Evolutionary conservation across 306 rosid species (phyloP).

Genomic region (Leucaena leucocephala): DNA sequence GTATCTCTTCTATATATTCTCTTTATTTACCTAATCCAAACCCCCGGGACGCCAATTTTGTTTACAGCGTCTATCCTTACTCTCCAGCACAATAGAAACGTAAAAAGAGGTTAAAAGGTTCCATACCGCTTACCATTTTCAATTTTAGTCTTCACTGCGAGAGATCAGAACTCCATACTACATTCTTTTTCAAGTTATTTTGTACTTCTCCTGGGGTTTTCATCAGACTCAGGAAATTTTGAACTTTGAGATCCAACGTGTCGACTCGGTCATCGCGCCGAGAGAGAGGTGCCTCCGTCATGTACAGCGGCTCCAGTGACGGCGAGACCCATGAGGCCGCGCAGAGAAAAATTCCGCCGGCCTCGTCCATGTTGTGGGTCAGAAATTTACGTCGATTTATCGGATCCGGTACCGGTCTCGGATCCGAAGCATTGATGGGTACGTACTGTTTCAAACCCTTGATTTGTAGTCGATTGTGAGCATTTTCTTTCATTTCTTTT

Average conservation of each 20-base stretch:
- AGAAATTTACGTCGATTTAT: slow-evolving; percentile 90
- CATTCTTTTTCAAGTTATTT: background rate
- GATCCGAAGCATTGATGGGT: slow-evolving; percentile 99
- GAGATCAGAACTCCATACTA: slow-evolving; percentile 6
- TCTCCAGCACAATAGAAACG: background rate
- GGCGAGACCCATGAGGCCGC: slow-evolving; percentile 83
- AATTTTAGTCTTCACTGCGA: background rate
- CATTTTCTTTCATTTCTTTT: background rate
- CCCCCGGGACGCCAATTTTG: too few species aligned
- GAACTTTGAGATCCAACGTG: slow-evolving; percentile 27
- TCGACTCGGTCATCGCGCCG: background rate
- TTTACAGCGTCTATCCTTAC: background rate
- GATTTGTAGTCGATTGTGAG: background rate
- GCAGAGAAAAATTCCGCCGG: slow-evolving; percentile 86
- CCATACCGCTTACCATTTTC: background rate
- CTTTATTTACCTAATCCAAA: too few species aligned
- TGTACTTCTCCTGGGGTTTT: background rate
- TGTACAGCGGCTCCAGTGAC: slow-evolving; percentile 95
- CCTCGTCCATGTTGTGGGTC: slow-evolving; percentile 93
- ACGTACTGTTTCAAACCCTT: background rate
- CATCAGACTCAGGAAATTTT: background rate
- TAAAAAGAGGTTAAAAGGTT: too few species aligned
- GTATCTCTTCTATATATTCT: too few species aligned
- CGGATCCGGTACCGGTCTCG: slow-evolving; percentile 93
- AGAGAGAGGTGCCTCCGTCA: slow-evolving; percentile 38